Conservation (phyloP, 257 asterid species). For the Petrea volubilis region DNA sequence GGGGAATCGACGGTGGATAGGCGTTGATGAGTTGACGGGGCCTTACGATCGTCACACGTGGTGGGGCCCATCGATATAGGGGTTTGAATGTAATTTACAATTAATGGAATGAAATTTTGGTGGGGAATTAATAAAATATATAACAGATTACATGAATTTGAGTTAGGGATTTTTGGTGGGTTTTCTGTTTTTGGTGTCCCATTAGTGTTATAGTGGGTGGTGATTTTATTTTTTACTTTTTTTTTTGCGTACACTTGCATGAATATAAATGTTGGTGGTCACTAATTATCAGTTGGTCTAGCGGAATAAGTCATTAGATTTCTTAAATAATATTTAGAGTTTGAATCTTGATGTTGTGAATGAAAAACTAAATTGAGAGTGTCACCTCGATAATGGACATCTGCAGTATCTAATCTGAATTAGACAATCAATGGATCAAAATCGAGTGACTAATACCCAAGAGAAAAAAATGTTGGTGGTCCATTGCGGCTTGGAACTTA, state of each 20-base stretch:
- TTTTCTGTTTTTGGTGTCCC: not conserved
- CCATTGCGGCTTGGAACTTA: too few species aligned
- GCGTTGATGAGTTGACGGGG: not conserved
- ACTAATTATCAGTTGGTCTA: not conserved
- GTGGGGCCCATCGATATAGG: not conserved
- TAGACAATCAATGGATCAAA: too few species aligned
- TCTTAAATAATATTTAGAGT: too few species aligned
- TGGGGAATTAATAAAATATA: not conserved
- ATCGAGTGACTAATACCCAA: too few species aligned
- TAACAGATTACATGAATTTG: not conserved
- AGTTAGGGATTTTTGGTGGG: not conserved
- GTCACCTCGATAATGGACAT: too few species aligned
- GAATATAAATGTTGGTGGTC: not conserved
- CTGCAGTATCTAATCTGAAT: too few species aligned
- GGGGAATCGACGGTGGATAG: constrained; percentile 26
- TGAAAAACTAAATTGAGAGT: too few species aligned
- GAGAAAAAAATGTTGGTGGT: too few species aligned
- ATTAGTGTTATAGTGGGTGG: not conserved
- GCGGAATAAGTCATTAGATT: too few species aligned
- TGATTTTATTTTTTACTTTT: not conserved
- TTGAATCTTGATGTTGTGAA: too few species aligned
- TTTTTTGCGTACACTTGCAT: not conserved
- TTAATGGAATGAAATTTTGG: constrained; percentile 5
- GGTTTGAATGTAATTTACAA: not conserved
- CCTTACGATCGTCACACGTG: constrained; percentile 33